Conservation (phyloP, 495 filamentous ascomycete species). For the Neurospora africana region DNA sequence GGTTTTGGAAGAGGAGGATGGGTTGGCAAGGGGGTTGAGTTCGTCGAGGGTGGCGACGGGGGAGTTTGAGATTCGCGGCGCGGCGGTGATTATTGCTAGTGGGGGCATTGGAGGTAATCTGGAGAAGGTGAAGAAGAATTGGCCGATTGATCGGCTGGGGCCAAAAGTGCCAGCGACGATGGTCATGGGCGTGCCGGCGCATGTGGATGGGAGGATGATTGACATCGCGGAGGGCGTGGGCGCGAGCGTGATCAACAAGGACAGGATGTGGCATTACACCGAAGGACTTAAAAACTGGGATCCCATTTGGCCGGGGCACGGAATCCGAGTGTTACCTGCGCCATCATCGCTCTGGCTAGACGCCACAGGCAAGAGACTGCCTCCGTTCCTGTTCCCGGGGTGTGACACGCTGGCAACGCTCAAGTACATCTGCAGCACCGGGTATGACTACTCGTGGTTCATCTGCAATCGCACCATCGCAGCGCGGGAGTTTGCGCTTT, state of each 20-base stretch:
- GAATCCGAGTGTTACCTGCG: slow-evolving; percentile 40
- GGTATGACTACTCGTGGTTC: slow-evolving; percentile 47
- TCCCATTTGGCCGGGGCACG: slow-evolving; percentile 41
- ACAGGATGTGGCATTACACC: slow-evolving; percentile 47
- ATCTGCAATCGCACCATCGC: slow-evolving; percentile 40
- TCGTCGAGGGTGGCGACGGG: slow-evolving; percentile 27
- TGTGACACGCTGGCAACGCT: slow-evolving; percentile 41
- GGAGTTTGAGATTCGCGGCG: slow-evolving; percentile 34
- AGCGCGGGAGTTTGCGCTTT: slow-evolving; percentile 42
- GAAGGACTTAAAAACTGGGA: slow-evolving; percentile 44
- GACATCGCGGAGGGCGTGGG: slow-evolving; percentile 35
- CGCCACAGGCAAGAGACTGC: slow-evolving; percentile 39
- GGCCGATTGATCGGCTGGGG: slow-evolving; percentile 37
- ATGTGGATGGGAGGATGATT: slow-evolving; percentile 44
- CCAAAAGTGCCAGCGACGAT: slow-evolving; percentile 36
- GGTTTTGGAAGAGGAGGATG: slow-evolving; percentile 32
- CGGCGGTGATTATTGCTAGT: slow-evolving; percentile 33
- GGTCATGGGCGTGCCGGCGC: slow-evolving; percentile 40
- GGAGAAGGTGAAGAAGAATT: slow-evolving; percentile 38
- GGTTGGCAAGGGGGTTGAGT: slow-evolving; percentile 32
- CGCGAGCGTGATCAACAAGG: slow-evolving; percentile 38
- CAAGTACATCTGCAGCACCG: slow-evolving; percentile 41
- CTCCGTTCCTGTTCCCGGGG: slow-evolving; percentile 38
- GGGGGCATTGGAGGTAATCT: slow-evolving; percentile 43
- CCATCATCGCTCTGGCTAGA: slow-evolving; percentile 45